Percentiles rank a stretch among this genome's conserved stretches.
Evolutionary conservation across 202 grass and related monocot species (phyloP).

Genomic region (Dendrocalamus latiflorus): DNA sequence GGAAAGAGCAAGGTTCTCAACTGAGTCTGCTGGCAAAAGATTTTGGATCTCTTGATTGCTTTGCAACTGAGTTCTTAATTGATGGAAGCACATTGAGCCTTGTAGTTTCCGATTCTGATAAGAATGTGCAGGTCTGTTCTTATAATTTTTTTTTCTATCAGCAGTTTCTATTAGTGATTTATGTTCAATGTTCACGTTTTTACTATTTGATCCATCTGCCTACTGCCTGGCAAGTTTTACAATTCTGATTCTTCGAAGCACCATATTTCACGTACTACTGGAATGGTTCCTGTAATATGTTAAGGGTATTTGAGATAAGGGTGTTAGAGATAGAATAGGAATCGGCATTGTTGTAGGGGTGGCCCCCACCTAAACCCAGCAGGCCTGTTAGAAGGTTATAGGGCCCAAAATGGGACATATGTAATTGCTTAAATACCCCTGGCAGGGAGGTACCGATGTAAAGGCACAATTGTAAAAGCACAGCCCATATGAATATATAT

Average conservation of each 20-base stretch:
- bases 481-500: too few species aligned
- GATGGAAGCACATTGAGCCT: conserved; percentile 96
- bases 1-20: conserved; percentile 99
- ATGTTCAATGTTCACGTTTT: neutral
- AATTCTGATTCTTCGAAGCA: neutral
- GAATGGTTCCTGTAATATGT: neutral
- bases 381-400: too few species aligned
- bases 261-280: neutral
- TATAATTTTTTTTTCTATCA: neutral
- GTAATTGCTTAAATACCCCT: too few species aligned
- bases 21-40: conserved; percentile 93
- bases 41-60: conserved; percentile 90
- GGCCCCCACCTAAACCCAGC: too few species aligned
- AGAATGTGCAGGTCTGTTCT: conserved; percentile 78
- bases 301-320: too few species aligned
- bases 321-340: too few species aligned
- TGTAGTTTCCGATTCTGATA: conserved; percentile 78
- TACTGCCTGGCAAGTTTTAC: neutral
- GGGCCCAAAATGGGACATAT: too few species aligned
- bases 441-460: too few species aligned
- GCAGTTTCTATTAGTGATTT: neutral
- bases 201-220: neutral
- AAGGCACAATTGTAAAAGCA: too few species aligned
- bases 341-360: too few species aligned
- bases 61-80: conserved; percentile 94